These are phyloP conservation scores for Didymella pomorum DNA, from an alignment of 2,329 filamentous ascomycete genomes.

Conservation along the genomic window DNA sequence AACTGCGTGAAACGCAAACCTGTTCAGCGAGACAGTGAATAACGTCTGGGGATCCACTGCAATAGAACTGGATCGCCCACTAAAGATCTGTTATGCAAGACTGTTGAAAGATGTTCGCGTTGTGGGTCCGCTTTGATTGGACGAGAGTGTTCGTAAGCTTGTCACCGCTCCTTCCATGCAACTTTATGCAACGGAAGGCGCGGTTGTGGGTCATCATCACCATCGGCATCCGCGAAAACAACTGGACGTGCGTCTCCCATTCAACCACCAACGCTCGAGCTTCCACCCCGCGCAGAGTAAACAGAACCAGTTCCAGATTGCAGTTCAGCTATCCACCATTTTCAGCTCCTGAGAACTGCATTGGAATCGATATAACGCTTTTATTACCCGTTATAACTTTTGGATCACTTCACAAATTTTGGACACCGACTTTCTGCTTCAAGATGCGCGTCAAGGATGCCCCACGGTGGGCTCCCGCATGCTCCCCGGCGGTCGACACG, in stretches of 20 bases:
- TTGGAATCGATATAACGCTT: constrained; percentile 7
- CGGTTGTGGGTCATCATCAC: constrained; percentile 12
- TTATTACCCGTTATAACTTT: constrained; percentile 8
- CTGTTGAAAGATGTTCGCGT: constrained; percentile 13
- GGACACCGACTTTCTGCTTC: constrained; percentile 1
- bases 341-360: constrained; percentile 1
- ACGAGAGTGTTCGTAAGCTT: constrained; percentile 1
- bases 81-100: constrained; percentile 17
- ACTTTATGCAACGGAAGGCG: constrained; percentile 11
- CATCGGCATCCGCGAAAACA: background rate
- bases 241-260: constrained; percentile 3
- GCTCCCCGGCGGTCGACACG: constrained; percentile 3
- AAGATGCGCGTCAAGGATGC: constrained; percentile 17
- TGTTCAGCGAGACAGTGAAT: constrained; percentile 15
- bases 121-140: constrained; percentile 11
- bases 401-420: background rate
- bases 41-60: constrained; percentile 10
- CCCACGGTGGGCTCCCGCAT: constrained; percentile 14
- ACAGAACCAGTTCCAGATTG: constrained; percentile 23
- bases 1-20: constrained; percentile 19
- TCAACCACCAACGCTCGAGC: constrained; percentile 1
- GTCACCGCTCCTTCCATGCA: constrained; percentile 2
- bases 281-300: constrained; percentile 13
- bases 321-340: constrained; percentile 19
- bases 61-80: constrained; percentile 21